Conservation (phyloP, 768 basidiomycete species). For the button mushroom (Agaricus bisporus) region DNA sequence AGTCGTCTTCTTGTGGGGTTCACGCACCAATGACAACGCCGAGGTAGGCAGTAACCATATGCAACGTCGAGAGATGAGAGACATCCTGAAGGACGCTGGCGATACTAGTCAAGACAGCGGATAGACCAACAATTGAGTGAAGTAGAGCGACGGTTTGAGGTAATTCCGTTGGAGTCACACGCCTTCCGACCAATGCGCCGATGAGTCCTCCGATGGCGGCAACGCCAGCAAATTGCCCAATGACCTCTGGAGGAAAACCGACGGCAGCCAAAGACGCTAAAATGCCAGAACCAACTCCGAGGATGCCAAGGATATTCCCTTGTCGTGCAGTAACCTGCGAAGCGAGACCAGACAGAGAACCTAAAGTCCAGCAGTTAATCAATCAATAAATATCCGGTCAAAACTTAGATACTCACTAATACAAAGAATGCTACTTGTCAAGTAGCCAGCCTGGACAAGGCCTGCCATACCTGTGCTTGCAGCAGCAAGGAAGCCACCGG, state of each 20-base stretch:
- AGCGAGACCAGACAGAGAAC: conserved; percentile 71
- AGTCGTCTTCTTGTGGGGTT: neutral
- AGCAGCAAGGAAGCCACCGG: conserved; percentile 76
- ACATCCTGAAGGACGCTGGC: conserved; percentile 72
- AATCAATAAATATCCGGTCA: neutral
- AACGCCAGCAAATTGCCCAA: conserved; percentile 74
- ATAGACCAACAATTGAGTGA: conserved; percentile 86
- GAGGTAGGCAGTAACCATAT: conserved; percentile 80
- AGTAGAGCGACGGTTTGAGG: conserved; percentile 76
- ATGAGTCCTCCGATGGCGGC: conserved; percentile 67
- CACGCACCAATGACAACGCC: conserved; percentile 76
- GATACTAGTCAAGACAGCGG: conserved; percentile 82
- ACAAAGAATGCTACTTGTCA: conserved; percentile 81
- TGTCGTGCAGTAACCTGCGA: conserved; percentile 81
- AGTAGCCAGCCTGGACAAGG: conserved; percentile 82
- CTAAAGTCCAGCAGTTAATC: conserved; percentile 25
- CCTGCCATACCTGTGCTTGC: conserved; percentile 83
- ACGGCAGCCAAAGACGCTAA: conserved; percentile 77
- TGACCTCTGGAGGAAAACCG: conserved; percentile 69
- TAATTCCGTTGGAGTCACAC: conserved; percentile 83
- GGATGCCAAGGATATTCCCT: conserved; percentile 84
- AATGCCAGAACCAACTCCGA: conserved; percentile 80
- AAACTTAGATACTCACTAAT: conserved; percentile 44
- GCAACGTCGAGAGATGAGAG: conserved; percentile 63
- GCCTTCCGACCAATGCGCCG: conserved; percentile 70